phyloP scores from a whole-genome alignment of 1,139 yeast species.

The Debaryomyces sp. region DNA sequence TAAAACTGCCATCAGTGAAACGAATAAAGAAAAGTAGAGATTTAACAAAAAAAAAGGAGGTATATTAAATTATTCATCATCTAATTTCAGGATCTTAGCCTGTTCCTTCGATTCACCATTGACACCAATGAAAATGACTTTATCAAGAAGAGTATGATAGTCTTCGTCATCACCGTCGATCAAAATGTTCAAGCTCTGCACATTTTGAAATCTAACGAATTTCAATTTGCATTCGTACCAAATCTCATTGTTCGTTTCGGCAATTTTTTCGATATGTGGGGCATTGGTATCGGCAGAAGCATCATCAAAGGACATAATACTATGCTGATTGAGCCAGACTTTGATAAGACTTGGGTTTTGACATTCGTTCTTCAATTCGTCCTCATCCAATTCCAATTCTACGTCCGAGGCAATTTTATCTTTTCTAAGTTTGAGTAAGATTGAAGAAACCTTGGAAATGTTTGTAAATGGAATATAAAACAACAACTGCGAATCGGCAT shows the following conservation, averaged over 20 bases:
- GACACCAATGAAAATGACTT: slow-evolving; percentile 57
- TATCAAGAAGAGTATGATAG: slow-evolving; percentile 53
- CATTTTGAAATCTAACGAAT: slow-evolving; percentile 66
- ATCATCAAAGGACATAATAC: slow-evolving; percentile 61
- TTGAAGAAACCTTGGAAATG: slow-evolving; percentile 54
- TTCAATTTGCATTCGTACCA: slow-evolving; percentile 61
- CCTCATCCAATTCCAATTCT: slow-evolving; percentile 30
- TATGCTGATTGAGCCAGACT: slow-evolving; percentile 57
- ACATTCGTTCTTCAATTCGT: slow-evolving; percentile 35
- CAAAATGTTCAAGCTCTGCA: slow-evolving; percentile 55
- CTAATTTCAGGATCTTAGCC: slow-evolving; percentile 31
- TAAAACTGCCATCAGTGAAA: neutral
- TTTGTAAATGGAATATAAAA: slow-evolving; percentile 59
- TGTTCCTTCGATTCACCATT: slow-evolving; percentile 58
- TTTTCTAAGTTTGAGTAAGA: slow-evolving; percentile 42
- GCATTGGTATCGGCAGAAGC: slow-evolving; percentile 41
- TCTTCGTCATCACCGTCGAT: slow-evolving; percentile 71
- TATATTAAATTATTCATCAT: slow-evolving; percentile 15
- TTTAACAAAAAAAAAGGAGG: neutral
- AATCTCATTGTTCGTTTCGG: slow-evolving; percentile 30
- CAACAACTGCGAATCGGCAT: slow-evolving; percentile 65
- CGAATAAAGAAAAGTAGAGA: neutral
- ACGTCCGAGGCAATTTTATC: slow-evolving; percentile 16
- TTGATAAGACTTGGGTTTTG: slow-evolving; percentile 54
- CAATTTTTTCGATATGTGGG: slow-evolving; percentile 40